Evolutionary conservation across 2,329 filamentous ascomycete genomes (phyloP), one percentile per base, ranked within the genome.

Genomic region (Ophiocordyceps sinensis): DNA sequence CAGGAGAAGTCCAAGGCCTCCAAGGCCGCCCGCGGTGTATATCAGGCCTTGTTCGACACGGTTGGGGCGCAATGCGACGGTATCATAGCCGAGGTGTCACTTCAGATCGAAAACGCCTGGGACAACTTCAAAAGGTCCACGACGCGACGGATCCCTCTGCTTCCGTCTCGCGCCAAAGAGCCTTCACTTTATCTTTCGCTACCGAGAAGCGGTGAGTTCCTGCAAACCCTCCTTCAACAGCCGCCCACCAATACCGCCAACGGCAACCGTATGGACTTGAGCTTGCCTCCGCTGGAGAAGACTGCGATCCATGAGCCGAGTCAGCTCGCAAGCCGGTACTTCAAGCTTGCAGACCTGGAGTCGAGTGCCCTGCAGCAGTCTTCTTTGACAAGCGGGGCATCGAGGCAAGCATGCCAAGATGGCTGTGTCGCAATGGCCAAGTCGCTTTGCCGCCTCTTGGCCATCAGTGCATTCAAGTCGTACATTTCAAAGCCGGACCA

Each of bases 81-180:
- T 5, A 28, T 29, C 15, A 26, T 44, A 3, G 35, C 14, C 26
- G 14, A 13, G 12, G 32, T 17, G 10, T 34, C 28, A 10, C 8
- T 26, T 13, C 28, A 38, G 21, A 35, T 5, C 5, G 3, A 37
- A 8, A 13, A 37, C 0, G 36, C 52, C 5, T 73, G 70, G 65
- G 46, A 56, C 0, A 31, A 46, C 1, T 66, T 64, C 51, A 73
- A 69, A 44, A 32, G 31, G 6, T 31, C 32, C 0, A 61, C 52
- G 0, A 52, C 47, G 2, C 64, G 69, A 2, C 43, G 38, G 0
- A 61, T 79, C 3, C 62, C 61, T 0, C 32, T 28, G 0, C 58
- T 79, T 6, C 66, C 63, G 1, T 40, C 5, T 2, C 53, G 51
- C 2, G 68, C 66, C 1, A 38, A 55, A 0, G 39, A 50, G 0